phyloP scores from a whole-genome alignment of 768 basidiomycete genomes.

The Pulveroboletus frians region DNA sequence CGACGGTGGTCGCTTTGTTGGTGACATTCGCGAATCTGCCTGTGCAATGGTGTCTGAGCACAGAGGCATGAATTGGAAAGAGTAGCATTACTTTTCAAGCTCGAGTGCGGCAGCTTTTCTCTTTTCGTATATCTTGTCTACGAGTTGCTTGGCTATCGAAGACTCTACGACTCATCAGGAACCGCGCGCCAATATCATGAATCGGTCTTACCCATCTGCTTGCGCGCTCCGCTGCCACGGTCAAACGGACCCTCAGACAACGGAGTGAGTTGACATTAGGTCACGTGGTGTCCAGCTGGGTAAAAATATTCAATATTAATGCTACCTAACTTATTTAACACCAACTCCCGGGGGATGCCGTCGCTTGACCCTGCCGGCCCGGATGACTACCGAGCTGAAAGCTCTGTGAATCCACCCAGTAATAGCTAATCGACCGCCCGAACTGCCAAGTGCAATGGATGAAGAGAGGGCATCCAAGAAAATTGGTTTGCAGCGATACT shows the following conservation, averaged over 20 bases:
- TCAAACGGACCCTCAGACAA: background rate
- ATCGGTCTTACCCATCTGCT: slow-evolving; percentile 17
- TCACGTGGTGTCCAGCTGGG: slow-evolving; percentile 1
- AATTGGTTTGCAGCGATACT: too few relatives aligned
- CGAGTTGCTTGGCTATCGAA: slow-evolving; percentile 70
- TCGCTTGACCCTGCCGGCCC: too few relatives aligned
- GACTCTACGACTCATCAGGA: slow-evolving; percentile 44
- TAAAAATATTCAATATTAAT: background rate
- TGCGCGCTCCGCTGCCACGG: background rate
- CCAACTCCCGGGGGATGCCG: too few relatives aligned
- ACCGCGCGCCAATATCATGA: background rate
- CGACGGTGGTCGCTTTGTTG: slow-evolving; percentile 75
- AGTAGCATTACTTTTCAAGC: slow-evolving; percentile 73
- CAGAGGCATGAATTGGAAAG: background rate
- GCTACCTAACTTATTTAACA: too few relatives aligned
- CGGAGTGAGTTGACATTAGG: background rate
- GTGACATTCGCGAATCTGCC: slow-evolving; percentile 83
- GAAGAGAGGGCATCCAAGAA: too few relatives aligned
- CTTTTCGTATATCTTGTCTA: slow-evolving; percentile 96
- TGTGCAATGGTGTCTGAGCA: slow-evolving; percentile 28
- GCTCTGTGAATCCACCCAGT: too few relatives aligned
- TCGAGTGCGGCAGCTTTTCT: slow-evolving; percentile 93
- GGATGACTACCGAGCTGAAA: too few relatives aligned
- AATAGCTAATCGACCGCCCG: too few relatives aligned
- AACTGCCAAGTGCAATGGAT: too few relatives aligned